These are phyloP conservation scores for Solanum pennellii DNA, from an alignment of 257 asterid species.

Conservation along the genomic window DNA sequence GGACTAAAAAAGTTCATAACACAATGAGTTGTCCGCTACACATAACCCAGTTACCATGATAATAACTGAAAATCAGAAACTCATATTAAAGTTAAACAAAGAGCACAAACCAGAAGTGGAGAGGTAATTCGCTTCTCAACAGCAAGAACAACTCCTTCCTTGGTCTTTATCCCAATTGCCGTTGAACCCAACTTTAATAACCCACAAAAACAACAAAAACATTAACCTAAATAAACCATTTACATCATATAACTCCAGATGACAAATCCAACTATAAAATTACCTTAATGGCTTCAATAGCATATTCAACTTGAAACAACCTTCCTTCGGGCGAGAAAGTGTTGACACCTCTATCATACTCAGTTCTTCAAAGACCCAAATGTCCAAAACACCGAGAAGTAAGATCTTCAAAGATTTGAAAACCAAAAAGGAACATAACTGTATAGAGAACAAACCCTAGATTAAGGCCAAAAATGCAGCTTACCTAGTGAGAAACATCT, in stretches of 20 bases:
- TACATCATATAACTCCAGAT: neutral
- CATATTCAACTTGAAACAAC: slow-evolving; percentile 85
- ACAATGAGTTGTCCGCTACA: neutral
- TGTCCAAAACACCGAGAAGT: neutral
- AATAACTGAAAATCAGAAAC: neutral
- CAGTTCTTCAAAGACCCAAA: slow-evolving; percentile 38
- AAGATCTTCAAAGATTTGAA: neutral
- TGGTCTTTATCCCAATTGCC: slow-evolving; percentile 84
- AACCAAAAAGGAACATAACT: neutral
- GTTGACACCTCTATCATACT: slow-evolving; percentile 90
- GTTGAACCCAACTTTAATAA: slow-evolving; percentile 75
- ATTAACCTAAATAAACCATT: neutral
- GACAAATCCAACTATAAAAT: neutral
- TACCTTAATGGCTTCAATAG: slow-evolving; percentile 91
- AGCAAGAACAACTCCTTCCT: slow-evolving; percentile 88
- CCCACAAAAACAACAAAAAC: neutral
- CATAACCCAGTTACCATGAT: neutral
- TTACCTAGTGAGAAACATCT: slow-evolving; percentile 1
- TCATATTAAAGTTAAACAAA: neutral
- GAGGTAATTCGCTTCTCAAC: slow-evolving; percentile 93
- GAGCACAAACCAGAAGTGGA: slow-evolving; percentile 55
- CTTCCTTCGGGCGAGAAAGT: slow-evolving; percentile 96
- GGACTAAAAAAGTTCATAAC: neutral
- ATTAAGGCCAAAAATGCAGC: neutral
- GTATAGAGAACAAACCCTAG: neutral